Evolutionary conservation across 305 asterid species (phyloP).

Genomic region (Nicotiana rustica): DNA sequence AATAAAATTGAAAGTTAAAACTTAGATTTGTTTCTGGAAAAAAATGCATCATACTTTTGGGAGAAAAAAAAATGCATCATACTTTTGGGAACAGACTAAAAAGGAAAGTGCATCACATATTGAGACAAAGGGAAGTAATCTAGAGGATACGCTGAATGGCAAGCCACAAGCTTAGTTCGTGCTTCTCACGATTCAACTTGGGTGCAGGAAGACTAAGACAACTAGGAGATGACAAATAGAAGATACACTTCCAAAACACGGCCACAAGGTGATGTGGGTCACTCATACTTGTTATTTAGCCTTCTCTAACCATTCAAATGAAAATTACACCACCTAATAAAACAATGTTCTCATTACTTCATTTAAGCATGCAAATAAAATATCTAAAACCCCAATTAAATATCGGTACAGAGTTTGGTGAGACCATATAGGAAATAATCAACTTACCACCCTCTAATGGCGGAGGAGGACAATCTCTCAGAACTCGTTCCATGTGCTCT

Average conservation of each 20-base stretch:
- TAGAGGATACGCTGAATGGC: too few species aligned
- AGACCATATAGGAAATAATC: slow-evolving; percentile 27
- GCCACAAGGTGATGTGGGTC: slow-evolving; percentile 17
- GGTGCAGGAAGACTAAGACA: neutral
- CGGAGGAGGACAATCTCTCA: slow-evolving; percentile 74
- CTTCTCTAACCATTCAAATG: slow-evolving; percentile 19
- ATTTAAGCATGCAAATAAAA: slow-evolving; percentile 3
- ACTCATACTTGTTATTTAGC: neutral
- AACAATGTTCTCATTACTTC: slow-evolving; percentile 23
- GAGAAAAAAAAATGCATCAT: too few species aligned
- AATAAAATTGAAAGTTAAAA: too few species aligned
- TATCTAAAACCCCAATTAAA: neutral
- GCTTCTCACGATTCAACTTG: neutral
- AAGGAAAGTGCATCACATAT: too few species aligned
- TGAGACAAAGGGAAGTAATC: too few species aligned
- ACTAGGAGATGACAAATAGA: slow-evolving; percentile 5
- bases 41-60: too few species aligned
- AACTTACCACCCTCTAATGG: slow-evolving; percentile 75
- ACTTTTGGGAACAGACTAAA: too few species aligned
- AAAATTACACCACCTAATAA: neutral
- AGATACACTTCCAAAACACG: slow-evolving; percentile 3
- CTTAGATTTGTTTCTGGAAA: too few species aligned
- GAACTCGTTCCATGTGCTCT: slow-evolving; percentile 79
- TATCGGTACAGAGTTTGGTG: neutral
- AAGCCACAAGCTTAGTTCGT: too few species aligned